A percentile compares a stretch with the other conserved stretches of the same genome.
Conservation (phyloP, 176 grass and related monocot genomes). For the Ensete ventricosum region DNA sequence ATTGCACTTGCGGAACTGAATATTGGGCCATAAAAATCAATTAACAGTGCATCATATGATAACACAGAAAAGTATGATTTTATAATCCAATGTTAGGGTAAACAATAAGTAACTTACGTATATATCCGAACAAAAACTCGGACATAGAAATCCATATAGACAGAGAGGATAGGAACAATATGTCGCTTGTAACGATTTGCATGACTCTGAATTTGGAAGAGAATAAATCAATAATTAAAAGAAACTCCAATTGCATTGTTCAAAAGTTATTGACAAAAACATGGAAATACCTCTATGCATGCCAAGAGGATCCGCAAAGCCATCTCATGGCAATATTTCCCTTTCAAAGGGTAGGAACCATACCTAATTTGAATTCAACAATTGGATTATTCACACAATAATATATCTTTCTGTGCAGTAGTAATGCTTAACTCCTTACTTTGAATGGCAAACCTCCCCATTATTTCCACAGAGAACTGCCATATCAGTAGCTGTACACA, state of each 20-base stretch:
- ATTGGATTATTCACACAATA: constrained; percentile 11
- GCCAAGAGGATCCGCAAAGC: constrained; percentile 98
- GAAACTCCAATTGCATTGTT: not conserved
- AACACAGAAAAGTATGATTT: no score
- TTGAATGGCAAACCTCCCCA: constrained; percentile 92
- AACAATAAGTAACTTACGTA: constrained; percentile 49
- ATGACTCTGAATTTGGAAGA: constrained; percentile 53
- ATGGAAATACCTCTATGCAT: constrained; percentile 68
- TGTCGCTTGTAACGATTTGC: constrained; percentile 95
- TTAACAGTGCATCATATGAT: not conserved
- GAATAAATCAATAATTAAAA: not conserved
- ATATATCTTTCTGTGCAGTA: constrained; percentile 11
- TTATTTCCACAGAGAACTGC: constrained; percentile 89
- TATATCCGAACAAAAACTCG: constrained; percentile 96
- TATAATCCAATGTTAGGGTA: not conserved
- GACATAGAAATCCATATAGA: constrained; percentile 94
- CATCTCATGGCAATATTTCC: constrained; percentile 96
- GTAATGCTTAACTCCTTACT: constrained; percentile 35
- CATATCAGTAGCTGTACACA: constrained; percentile 98
- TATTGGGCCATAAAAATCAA: constrained; percentile 8
- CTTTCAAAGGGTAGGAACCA: constrained; percentile 86
- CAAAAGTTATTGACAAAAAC: not conserved
- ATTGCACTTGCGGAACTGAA: constrained; percentile 87
- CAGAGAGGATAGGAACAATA: constrained; percentile 88
- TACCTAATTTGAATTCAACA: constrained; percentile 52